phyloP scores from a whole-genome alignment of 768 basidiomycete genomes.

The Roridomyces roridus region DNA sequence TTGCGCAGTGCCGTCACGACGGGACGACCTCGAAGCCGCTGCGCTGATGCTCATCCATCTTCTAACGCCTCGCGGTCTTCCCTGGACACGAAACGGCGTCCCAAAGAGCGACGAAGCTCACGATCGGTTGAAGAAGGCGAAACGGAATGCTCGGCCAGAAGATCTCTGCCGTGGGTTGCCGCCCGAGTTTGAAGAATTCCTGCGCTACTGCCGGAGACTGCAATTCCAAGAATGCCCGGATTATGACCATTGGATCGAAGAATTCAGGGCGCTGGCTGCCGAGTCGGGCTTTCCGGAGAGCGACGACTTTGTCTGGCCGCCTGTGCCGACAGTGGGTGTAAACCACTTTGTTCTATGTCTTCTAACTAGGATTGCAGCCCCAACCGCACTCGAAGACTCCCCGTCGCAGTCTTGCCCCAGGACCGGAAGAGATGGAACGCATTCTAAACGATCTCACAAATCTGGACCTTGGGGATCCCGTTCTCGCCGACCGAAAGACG shows the following conservation, averaged over 20 bases:
- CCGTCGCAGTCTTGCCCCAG: slow-evolving; percentile 43
- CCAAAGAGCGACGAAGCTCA: slow-evolving; percentile 74
- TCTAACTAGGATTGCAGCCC: background rate
- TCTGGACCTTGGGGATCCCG: slow-evolving; percentile 59
- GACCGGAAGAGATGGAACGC: slow-evolving; percentile 55
- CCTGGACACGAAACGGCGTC: slow-evolving; percentile 84
- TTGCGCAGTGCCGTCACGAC: slow-evolving; percentile 70
- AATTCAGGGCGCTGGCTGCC: slow-evolving; percentile 66
- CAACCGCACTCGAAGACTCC: slow-evolving; percentile 38
- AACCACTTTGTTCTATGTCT: slow-evolving; percentile 32
- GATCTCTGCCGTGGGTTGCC: slow-evolving; percentile 74
- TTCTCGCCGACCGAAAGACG: slow-evolving; percentile 59
- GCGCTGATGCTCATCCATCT: slow-evolving; percentile 84
- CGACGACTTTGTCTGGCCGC: slow-evolving; percentile 78
- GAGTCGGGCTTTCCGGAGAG: slow-evolving; percentile 63
- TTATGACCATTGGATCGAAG: slow-evolving; percentile 68
- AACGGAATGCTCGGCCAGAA: slow-evolving; percentile 64
- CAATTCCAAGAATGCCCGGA: slow-evolving; percentile 74
- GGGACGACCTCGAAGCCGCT: slow-evolving; percentile 80
- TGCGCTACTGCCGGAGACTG: slow-evolving; percentile 73
- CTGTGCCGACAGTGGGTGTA: slow-evolving; percentile 43
- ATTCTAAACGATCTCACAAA: slow-evolving; percentile 66
- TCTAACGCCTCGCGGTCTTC: slow-evolving; percentile 74
- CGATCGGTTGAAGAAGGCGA: slow-evolving; percentile 66
- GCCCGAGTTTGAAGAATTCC: slow-evolving; percentile 75